phyloP scores from a whole-genome alignment of 257 asterid genomes.

The Ilex aquifolium region DNA sequence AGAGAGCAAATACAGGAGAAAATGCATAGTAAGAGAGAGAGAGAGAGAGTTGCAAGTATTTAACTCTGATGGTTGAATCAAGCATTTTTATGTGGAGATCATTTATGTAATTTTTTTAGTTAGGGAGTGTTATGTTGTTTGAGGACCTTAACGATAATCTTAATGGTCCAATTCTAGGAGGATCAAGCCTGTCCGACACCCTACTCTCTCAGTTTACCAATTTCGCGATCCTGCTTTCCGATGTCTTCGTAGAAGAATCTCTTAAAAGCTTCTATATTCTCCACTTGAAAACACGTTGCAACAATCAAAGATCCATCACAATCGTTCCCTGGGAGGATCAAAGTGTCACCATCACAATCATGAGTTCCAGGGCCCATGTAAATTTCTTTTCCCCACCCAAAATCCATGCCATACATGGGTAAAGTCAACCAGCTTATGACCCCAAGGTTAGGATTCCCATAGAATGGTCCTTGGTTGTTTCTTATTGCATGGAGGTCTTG shows the following conservation, averaged over 20 bases:
- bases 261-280: slow-evolving; percentile 39
- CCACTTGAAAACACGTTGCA: slow-evolving; percentile 39
- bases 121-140: no score
- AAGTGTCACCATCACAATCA: slow-evolving; percentile 42
- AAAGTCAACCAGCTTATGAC: slow-evolving; percentile 45
- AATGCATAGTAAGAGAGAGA: no score
- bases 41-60: no score
- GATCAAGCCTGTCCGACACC: no score
- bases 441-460: slow-evolving; percentile 48
- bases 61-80: no score
- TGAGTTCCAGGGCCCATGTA: slow-evolving; percentile 47
- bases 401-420: slow-evolving; percentile 38
- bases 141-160: no score
- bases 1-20: no score
- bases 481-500: slow-evolving; percentile 35
- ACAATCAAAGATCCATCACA: slow-evolving; percentile 35
- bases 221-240: no score
- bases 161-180: no score
- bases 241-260: slow-evolving; percentile 38
- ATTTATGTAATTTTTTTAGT: no score
- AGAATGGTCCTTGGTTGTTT: slow-evolving; percentile 23
- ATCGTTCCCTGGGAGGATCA: slow-evolving; percentile 31
- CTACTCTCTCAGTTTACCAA: no score
- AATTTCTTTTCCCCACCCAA: slow-evolving; percentile 60
- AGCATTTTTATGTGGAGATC: no score